Base-by-base conservation (phyloP, 768 basidiomycete species). In the Amanita pseudoporphyria region DNA sequence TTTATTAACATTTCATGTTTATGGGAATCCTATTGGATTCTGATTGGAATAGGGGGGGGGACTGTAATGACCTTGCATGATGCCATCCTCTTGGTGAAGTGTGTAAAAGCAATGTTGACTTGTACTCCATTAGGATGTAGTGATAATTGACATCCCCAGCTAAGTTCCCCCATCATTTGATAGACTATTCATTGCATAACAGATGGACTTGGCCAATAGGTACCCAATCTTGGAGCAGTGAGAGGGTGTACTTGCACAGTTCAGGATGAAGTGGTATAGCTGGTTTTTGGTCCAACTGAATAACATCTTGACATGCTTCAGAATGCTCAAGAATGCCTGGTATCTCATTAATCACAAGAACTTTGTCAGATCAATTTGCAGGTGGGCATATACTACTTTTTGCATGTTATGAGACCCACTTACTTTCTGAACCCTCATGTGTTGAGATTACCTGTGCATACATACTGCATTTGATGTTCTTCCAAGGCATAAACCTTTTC, bases 61-160 rank as follows among this genome's bases (percentile, higher is more conserved):
- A n/a, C n/a, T n/a, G n/a, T n/a, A n/a, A n/a, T n/a, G n/a, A n/a
- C n/a, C n/a, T n/a, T n/a, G n/a, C n/a, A n/a, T n/a, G n/a, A n/a
- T n/a, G n/a, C n/a, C 58, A 39, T 31, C 35, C 42, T 56, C 55
- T 16, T 22, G 39, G 22, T 52, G 47, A 22, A 54, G 47, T 9
- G 40, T 54, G 18, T 52, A 50, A 58, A 12, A 58, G 36, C 12
- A 54, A 58, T 5, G 55, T 49, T 1, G 52, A 36, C 12, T 57
- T 54, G 37, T 54, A 38, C 18, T 49, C 44, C 19, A 21, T 50
- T 14, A 57, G 47, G 24, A 41, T 18, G 35, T 38, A 57, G 14
- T 54, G 51, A 44, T 48, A 12, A 19, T 40, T 3, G 16, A 6
- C 3, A 12, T 40, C 21, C 3, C 38, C 38, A 3, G 21, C 9